These are phyloP conservation scores for Schwanniomyces polymorphus DNA, from an alignment of 805 yeast genomes.

Conservation along the genomic window DNA sequence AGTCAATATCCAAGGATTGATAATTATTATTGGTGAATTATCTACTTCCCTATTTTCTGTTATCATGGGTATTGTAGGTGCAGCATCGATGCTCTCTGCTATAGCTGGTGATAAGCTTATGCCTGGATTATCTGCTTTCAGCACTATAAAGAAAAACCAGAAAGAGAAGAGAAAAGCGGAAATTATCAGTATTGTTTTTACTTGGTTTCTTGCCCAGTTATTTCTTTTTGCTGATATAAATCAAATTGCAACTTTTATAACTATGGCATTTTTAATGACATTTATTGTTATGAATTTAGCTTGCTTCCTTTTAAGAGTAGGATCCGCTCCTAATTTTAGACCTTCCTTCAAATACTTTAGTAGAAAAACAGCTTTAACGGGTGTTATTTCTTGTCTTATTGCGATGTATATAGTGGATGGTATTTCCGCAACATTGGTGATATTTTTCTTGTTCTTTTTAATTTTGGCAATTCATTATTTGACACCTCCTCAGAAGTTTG, in stretches of 20 bases:
- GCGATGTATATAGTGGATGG: slow-evolving; percentile 98
- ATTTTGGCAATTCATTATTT: slow-evolving; percentile 82
- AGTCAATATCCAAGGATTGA: slow-evolving; percentile 62
- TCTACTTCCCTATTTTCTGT: slow-evolving; percentile 90
- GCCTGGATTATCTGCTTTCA: slow-evolving; percentile 70
- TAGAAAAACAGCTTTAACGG: slow-evolving; percentile 76
- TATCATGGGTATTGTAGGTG: slow-evolving; percentile 94
- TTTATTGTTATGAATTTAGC: slow-evolving; percentile 93
- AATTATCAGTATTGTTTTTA: slow-evolving; percentile 61
- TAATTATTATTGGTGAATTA: slow-evolving; percentile 85
- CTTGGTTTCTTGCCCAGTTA: slow-evolving; percentile 82
- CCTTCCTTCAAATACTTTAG: slow-evolving; percentile 92
- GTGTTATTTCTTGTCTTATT: slow-evolving; percentile 63
- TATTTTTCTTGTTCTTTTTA: slow-evolving; percentile 61
- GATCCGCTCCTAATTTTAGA: slow-evolving; percentile 97
- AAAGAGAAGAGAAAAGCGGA: slow-evolving; percentile 54
- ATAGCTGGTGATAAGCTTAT: slow-evolving; percentile 84
- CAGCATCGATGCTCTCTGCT: slow-evolving; percentile 88
- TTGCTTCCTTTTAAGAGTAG: slow-evolving; percentile 81
- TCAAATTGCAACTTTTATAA: slow-evolving; percentile 90
- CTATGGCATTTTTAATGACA: slow-evolving; percentile 97
- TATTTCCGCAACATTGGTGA: slow-evolving; percentile 74
- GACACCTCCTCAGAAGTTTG: slow-evolving; percentile 96
- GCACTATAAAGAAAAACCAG: slow-evolving; percentile 39
- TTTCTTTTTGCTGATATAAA: slow-evolving; percentile 89